These are phyloP conservation scores for Blastocystis sp. DNA, from an alignment of 352 stramenopile species.

Conservation along the genomic window DNA sequence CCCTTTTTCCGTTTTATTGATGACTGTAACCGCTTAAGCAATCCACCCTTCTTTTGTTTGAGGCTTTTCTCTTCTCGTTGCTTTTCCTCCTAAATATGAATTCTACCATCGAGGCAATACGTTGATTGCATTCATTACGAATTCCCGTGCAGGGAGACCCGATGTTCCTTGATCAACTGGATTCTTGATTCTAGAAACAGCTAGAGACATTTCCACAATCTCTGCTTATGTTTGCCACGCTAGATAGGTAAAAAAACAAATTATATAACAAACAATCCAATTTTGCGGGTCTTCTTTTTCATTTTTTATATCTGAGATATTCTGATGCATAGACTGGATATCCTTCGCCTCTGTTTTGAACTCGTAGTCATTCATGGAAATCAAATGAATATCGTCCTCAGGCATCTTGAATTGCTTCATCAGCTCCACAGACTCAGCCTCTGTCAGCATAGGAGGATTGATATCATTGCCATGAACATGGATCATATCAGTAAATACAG, in stretches of 20 bases:
- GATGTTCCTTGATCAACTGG: neutral
- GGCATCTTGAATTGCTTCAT: conserved; percentile 25
- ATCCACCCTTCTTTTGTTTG: neutral
- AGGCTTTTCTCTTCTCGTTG: neutral
- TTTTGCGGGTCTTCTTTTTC: neutral
- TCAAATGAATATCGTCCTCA: conserved; percentile 34
- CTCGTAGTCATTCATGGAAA: conserved; percentile 48
- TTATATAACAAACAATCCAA: neutral
- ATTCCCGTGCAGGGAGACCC: neutral
- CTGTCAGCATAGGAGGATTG: conserved; percentile 7
- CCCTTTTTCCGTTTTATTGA: conserved; percentile 5
- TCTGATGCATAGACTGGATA: neutral
- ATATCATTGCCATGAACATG: conserved; percentile 36
- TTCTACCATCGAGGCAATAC: neutral
- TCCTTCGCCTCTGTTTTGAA: neutral
- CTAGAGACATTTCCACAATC: neutral
- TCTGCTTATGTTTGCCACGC: neutral
- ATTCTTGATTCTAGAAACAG: neutral
- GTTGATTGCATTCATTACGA: neutral
- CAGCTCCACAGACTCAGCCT: neutral
- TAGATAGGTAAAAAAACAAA: neutral
- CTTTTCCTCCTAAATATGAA: neutral
- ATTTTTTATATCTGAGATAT: neutral
- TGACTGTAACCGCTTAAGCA: neutral
- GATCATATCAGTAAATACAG: conserved; percentile 55